Conservation (phyloP, 768 basidiomycete species). For the Russula dissimulans region DNA sequence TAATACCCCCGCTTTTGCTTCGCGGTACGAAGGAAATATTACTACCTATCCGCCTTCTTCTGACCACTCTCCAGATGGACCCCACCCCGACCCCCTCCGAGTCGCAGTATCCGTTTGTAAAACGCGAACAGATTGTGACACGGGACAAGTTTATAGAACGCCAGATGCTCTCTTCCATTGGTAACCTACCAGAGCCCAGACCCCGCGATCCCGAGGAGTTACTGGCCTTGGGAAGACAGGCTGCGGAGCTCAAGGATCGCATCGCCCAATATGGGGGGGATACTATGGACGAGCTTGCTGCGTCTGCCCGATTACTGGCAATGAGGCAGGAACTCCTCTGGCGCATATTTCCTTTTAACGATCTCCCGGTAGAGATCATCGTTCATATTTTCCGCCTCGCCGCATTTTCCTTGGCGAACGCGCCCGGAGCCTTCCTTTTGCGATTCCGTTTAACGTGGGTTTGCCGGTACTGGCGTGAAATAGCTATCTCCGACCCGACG, state of each 20-base stretch:
- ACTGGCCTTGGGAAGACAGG: not conserved
- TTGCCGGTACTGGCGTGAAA: slow-evolving; percentile 32
- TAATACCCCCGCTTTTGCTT: not conserved
- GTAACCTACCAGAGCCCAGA: slow-evolving; percentile 10
- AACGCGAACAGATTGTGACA: not conserved
- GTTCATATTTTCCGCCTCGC: slow-evolving; percentile 53
- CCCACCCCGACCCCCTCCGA: not conserved
- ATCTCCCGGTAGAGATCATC: slow-evolving; percentile 58
- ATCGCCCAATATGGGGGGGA: not conserved
- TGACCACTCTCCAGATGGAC: not conserved
- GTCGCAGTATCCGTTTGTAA: not conserved
- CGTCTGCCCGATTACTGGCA: not conserved
- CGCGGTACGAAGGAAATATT: not conserved
- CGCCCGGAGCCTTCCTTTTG: slow-evolving; percentile 18
- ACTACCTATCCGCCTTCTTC: not conserved
- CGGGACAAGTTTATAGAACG: slow-evolving; percentile 3
- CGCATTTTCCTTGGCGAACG: slow-evolving; percentile 38
- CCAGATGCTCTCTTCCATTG: not conserved
- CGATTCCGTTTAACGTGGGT: slow-evolving; percentile 50
- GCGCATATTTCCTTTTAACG: slow-evolving; percentile 44
- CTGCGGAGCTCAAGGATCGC: slow-evolving; percentile 1
- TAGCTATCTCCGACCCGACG: slow-evolving; percentile 21
- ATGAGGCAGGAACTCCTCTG: slow-evolving; percentile 24
- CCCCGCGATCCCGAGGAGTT: not conserved
- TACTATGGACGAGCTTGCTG: not conserved